phyloP scores from a whole-genome alignment of 2,329 filamentous ascomycete species.

The Penicillium sp. region DNA sequence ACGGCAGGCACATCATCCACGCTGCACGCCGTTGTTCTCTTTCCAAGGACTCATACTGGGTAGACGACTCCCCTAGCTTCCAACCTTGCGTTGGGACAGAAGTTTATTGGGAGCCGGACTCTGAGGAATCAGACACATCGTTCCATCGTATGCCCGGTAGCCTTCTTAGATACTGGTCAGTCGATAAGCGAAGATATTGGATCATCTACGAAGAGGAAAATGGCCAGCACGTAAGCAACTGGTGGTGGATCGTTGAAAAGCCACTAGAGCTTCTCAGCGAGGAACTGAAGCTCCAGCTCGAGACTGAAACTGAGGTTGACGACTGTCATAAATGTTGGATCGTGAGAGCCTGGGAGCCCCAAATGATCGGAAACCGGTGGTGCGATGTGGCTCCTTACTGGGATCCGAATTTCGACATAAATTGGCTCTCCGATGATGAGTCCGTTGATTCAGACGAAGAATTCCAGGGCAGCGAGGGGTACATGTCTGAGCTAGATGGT shows the following conservation, averaged over 20 bases:
- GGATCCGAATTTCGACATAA: slow-evolving; percentile 14
- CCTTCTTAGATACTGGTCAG: slow-evolving; percentile 7
- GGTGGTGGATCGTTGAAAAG: slow-evolving; percentile 13
- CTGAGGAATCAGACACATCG: slow-evolving; percentile 1
- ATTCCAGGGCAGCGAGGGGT: neutral
- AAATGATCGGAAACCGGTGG: neutral
- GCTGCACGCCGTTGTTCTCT: slow-evolving; percentile 7
- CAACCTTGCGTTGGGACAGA: slow-evolving; percentile 5
- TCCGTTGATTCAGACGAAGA: slow-evolving; percentile 6
- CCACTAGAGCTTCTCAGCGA: slow-evolving; percentile 9
- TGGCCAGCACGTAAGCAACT: neutral
- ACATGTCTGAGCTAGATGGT: neutral
- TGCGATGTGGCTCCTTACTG: slow-evolving; percentile 3
- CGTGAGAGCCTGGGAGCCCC: slow-evolving; percentile 4
- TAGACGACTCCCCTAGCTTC: slow-evolving; percentile 5
- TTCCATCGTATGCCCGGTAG: slow-evolving; percentile 4
- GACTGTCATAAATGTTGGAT: slow-evolving; percentile 11
- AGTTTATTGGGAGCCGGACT: neutral
- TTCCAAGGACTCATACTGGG: neutral
- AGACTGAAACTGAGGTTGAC: neutral
- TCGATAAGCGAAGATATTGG: slow-evolving; percentile 11
- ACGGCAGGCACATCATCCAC: slow-evolving; percentile 1
- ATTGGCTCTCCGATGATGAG: slow-evolving; percentile 7
- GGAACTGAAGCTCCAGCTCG: neutral
- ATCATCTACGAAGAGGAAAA: neutral